Conservation (phyloP, 805 yeast genomes). For the Vanderwaltozyma verrucispora region DNA sequence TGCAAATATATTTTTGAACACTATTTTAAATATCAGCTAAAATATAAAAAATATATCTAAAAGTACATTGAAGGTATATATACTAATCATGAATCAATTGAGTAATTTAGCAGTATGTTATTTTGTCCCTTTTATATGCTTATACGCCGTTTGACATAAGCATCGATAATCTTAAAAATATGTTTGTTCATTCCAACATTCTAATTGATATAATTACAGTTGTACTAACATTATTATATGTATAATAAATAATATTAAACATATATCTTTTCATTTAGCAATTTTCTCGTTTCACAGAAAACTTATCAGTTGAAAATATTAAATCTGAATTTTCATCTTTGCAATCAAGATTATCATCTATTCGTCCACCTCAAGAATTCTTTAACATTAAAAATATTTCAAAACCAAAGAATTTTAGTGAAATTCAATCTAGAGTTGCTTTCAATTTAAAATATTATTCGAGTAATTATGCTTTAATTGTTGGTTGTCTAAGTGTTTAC, state of each 20-base stretch:
- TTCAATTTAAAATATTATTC: constrained; percentile 82
- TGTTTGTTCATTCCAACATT: not conserved
- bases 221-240: no score
- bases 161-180: no score
- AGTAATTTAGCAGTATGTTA: constrained; percentile 8
- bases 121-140: no score
- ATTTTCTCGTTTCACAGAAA: constrained; percentile 23
- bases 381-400: constrained; percentile 84
- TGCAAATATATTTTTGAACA: no score
- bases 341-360: constrained; percentile 54
- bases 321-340: constrained; percentile 41
- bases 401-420: constrained; percentile 83
- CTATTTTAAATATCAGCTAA: no score
- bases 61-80: not conserved
- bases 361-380: constrained; percentile 88
- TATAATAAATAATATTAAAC: no score
- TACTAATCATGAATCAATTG: constrained; percentile 5
- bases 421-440: constrained; percentile 77
- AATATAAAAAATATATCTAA: no score
- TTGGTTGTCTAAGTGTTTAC: constrained; percentile 65
- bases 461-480: constrained; percentile 72
- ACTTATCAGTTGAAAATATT: constrained; percentile 24
- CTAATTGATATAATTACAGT: no score
- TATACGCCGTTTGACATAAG: no score
- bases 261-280: constrained; percentile 10